A percentile compares a stretch with the other conserved stretches of the same genome.
phyloP scores from a whole-genome alignment of 1,139 yeast species.

The Zygosaccharomyces pseudobailii region DNA sequence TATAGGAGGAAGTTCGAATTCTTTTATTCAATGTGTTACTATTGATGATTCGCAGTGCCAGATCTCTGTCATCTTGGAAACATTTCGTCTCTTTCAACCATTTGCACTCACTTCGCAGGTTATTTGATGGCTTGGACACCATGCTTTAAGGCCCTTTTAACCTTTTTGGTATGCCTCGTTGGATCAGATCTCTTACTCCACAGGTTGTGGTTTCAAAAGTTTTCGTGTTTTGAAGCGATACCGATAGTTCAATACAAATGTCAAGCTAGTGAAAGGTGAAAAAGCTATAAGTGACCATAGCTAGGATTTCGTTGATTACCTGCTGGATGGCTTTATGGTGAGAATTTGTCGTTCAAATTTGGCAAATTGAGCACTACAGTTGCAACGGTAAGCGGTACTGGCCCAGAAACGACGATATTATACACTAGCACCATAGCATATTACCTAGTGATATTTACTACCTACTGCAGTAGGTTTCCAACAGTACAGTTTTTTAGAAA shows the following conservation, averaged over 20 bases:
- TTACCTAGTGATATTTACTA: neutral
- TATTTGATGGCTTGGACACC: constrained; percentile 30
- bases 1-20: constrained; percentile 1
- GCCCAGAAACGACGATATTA: too few species aligned
- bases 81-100: constrained; percentile 27
- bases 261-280: neutral
- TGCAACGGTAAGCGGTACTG: too few species aligned
- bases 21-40: constrained; percentile 14
- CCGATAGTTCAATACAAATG: neutral
- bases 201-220: neutral
- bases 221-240: constrained; percentile 2
- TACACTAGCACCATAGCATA: too few species aligned
- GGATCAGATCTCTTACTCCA: neutral
- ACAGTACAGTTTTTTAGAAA: neutral
- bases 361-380: too few species aligned
- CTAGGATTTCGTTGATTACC: neutral
- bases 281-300: neutral
- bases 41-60: constrained; percentile 17
- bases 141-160: constrained; percentile 8
- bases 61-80: constrained; percentile 19
- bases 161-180: neutral
- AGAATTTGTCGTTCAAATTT: too few species aligned
- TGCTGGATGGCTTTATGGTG: neutral
- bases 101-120: constrained; percentile 31
- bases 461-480: neutral